phyloP scores from a whole-genome alignment of 225 moss, liverwort and hornwort species.

The Marchantia paleacea region DNA sequence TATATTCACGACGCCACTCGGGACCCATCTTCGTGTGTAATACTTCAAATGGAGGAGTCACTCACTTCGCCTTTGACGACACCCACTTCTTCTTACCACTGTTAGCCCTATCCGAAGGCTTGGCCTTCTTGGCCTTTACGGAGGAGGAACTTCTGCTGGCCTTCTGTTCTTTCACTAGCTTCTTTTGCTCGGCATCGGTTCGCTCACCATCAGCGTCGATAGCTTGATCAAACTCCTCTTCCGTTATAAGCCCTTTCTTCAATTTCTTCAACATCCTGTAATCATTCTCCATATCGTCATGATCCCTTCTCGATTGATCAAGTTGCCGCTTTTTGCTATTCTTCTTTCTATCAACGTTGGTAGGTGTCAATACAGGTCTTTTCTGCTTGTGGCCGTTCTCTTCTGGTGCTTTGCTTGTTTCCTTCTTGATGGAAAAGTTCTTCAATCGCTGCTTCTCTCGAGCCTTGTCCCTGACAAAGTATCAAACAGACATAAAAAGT shows the following conservation, averaged over 20 bases:
- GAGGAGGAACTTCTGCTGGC: background rate
- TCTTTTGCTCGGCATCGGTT: slow-evolving; percentile 3
- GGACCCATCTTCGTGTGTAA: background rate
- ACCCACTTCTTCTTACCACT: background rate
- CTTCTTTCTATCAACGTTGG: slow-evolving; percentile 58
- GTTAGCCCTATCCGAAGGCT: background rate
- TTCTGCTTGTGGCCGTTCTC: slow-evolving; percentile 21
- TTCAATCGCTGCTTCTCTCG: slow-evolving; percentile 91
- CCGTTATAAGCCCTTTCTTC: slow-evolving; percentile 73
- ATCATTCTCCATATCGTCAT: slow-evolving; percentile 85
- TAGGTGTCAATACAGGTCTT: slow-evolving; percentile 9
- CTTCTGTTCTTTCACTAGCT: background rate
- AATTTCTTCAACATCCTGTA: slow-evolving; percentile 84
- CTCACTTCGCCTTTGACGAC: background rate
- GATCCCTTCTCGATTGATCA: slow-evolving; percentile 61
- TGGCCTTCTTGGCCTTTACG: background rate
- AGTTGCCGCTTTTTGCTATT: slow-evolving; percentile 71
- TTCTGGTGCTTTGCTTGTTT: slow-evolving; percentile 36
- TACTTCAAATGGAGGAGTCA: background rate
- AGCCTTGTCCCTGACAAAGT: slow-evolving; percentile 63
- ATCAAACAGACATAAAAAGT: no score
- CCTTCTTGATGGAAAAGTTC: slow-evolving; percentile 51
- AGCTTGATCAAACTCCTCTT: slow-evolving; percentile 60
- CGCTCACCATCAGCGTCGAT: slow-evolving; percentile 31
- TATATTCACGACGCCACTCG: background rate